Evolutionary conservation across 306 rosid species (phyloP).

Genomic region (Acmispon strigosus): DNA sequence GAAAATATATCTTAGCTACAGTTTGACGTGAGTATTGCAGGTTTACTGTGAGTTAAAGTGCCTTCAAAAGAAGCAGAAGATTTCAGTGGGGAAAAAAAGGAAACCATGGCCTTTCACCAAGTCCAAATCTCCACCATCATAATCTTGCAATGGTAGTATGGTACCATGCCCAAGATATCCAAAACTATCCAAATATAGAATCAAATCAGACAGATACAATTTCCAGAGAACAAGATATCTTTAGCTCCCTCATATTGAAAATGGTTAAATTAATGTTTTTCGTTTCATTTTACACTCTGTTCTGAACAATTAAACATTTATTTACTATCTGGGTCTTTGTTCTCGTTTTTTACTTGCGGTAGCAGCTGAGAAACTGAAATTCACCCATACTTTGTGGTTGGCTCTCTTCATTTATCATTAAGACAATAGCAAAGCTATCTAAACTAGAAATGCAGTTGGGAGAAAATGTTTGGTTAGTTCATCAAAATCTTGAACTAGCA

Average conservation of each 20-base stretch:
- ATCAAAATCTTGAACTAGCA: background rate
- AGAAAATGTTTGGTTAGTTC: background rate
- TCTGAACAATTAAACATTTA: background rate
- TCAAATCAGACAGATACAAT: background rate
- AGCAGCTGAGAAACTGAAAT: background rate
- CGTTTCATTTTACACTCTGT: background rate
- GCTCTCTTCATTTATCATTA: background rate
- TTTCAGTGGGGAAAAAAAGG: background rate
- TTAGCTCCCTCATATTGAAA: constrained; percentile 12
- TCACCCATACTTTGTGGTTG: background rate
- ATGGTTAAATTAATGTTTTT: background rate
- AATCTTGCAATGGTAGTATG: background rate
- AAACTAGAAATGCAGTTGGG: background rate
- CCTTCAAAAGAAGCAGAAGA: background rate
- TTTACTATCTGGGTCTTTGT: background rate
- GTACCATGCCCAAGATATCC: background rate
- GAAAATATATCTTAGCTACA: constrained; percentile 3
- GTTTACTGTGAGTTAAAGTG: background rate
- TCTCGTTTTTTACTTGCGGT: background rate
- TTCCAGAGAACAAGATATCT: background rate
- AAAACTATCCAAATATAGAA: background rate
- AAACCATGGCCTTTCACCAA: background rate
- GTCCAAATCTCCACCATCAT: background rate
- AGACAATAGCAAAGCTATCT: background rate
- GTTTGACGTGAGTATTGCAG: background rate